Conservation (phyloP, 345 rosid species). For the Lepidium aucheri region DNA sequence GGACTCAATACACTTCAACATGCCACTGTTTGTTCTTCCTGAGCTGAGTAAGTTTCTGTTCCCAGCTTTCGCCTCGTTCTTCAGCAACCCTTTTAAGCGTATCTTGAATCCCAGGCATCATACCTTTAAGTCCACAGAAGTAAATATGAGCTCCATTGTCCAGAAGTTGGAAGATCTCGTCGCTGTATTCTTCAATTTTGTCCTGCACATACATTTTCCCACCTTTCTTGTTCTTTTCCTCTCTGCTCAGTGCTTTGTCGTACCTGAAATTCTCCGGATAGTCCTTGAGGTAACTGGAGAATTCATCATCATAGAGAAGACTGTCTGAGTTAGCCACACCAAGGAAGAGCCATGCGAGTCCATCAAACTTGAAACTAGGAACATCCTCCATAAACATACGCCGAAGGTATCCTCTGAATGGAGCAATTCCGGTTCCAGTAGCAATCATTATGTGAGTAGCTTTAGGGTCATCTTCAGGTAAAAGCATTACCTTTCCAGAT, state of each 20-base stretch:
- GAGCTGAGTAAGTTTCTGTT: constrained; percentile 84
- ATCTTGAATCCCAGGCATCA: constrained; percentile 98
- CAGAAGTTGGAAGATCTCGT: constrained; percentile 77
- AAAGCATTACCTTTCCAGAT: constrained; percentile 92
- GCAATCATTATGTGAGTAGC: constrained; percentile 97
- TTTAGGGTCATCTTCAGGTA: constrained; percentile 77
- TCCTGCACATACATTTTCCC: constrained; percentile 99
- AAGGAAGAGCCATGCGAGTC: constrained; percentile 97
- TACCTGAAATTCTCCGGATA: constrained; percentile 78
- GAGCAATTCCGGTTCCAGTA: constrained; percentile 96
- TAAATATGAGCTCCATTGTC: constrained; percentile 94
- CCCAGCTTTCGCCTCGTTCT: constrained; percentile 90
- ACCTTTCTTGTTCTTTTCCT: constrained; percentile 85
- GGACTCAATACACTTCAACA: constrained; percentile 78
- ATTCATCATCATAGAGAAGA: constrained; percentile 89
- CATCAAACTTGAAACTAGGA: constrained; percentile 66
- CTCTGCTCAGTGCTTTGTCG: constrained; percentile 84
- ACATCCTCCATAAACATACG: constrained; percentile 97
- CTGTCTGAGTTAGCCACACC: constrained; percentile 97
- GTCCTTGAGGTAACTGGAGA: constrained; percentile 62
- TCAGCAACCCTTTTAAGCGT: constrained; percentile 85
- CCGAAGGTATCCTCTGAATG: constrained; percentile 82
- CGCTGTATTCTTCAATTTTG: constrained; percentile 94
- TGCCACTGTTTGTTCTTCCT: constrained; percentile 99
- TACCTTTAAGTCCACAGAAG: constrained; percentile 96